Conservation (phyloP, 805 yeast species). For the Ascoidea asiatica region DNA sequence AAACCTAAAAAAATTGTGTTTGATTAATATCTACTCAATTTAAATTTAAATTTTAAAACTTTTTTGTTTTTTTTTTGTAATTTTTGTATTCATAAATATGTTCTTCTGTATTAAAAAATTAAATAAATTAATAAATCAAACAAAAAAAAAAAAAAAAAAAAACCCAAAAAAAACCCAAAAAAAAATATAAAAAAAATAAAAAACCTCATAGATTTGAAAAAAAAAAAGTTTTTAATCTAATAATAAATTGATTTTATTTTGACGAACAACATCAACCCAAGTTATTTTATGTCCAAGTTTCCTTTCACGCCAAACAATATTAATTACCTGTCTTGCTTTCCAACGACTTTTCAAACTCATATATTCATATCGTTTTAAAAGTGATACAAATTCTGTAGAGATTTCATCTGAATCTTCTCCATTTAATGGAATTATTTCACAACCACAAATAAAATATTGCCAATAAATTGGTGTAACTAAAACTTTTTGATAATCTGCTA, state of each 20-base stretch:
- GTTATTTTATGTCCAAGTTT: background rate
- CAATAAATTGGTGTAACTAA: conserved; percentile 69
- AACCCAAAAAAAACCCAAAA: no score
- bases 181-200: no score
- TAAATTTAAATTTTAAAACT: background rate
- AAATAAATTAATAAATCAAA: background rate
- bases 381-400: background rate
- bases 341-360: background rate
- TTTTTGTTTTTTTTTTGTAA: background rate
- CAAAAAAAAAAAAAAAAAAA: no score
- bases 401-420: background rate
- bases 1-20: conserved; percentile 88
- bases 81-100: background rate
- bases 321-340: background rate
- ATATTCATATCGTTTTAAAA: background rate
- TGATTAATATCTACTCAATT: conserved; percentile 20
- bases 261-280: background rate
- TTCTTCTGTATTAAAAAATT: background rate
- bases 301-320: background rate
- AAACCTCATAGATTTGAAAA: background rate
- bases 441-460: conserved; percentile 85
- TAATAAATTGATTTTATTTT: no score
- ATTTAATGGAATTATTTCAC: no score
- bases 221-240: background rate
- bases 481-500: conserved; percentile 34